Conservation (phyloP, 2,329 filamentous ascomycete species). For the Cordyceps militaris region DNA sequence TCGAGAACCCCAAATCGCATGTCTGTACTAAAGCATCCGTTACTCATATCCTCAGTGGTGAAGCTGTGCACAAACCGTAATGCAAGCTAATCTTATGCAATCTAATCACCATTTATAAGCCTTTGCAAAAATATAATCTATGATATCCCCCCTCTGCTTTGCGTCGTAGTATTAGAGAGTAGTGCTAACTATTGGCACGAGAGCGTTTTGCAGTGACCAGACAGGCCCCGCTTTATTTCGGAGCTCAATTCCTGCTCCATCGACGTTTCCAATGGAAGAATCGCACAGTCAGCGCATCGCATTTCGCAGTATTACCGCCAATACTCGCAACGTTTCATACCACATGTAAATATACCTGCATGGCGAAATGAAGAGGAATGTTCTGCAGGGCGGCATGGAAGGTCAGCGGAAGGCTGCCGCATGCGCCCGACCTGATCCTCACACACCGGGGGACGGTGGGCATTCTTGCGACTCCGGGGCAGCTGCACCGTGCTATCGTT, state of each 20-base stretch:
- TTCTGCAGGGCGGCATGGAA: conserved; percentile 27
- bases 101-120: no score
- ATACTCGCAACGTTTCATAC: background rate
- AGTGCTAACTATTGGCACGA: no score
- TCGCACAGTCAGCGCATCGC: background rate
- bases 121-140: no score
- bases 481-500: background rate
- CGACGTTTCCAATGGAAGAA: background rate
- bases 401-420: conserved; percentile 24
- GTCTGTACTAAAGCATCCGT: background rate
- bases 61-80: no score
- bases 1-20: background rate
- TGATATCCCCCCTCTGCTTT: no score
- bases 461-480: background rate
- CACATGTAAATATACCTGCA: conserved; percentile 2
- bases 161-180: no score
- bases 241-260: background rate
- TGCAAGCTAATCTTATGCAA: no score
- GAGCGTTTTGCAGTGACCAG: background rate
- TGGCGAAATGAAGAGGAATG: conserved; percentile 29
- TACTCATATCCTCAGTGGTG: background rate
- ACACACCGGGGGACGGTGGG: background rate
- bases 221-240: conserved; percentile 5
- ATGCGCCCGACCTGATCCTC: background rate
- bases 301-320: background rate